These are phyloP conservation scores for Candida chilensis DNA, from an alignment of 805 yeast genomes.

Conservation along the genomic window DNA sequence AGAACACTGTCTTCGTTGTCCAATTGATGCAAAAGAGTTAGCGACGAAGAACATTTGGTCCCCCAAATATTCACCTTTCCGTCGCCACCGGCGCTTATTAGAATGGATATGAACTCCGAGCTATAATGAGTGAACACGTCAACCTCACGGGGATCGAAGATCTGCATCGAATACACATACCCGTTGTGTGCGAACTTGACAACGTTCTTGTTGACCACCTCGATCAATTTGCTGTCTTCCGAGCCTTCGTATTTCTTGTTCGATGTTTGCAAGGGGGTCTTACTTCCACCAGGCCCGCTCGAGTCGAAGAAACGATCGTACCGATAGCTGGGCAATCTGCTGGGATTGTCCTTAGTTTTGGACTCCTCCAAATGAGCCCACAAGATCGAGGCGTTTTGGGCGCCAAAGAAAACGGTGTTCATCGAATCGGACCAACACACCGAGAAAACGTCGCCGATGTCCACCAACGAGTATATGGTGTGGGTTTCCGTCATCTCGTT, in stretches of 20 bases:
- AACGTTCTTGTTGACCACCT: constrained; percentile 59
- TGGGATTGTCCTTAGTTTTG: constrained; percentile 13
- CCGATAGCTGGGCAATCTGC: constrained; percentile 44
- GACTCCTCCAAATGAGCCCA: constrained; percentile 43
- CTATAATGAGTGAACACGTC: constrained; percentile 6
- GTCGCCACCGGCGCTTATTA: constrained; percentile 75
- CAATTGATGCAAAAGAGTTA: constrained; percentile 18
- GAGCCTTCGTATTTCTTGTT: constrained; percentile 6
- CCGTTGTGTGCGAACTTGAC: constrained; percentile 87
- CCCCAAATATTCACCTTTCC: constrained; percentile 83
- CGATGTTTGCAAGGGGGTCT: constrained; percentile 6
- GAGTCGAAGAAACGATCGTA: constrained; percentile 88
- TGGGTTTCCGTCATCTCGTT: constrained; percentile 39
- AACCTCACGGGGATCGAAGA: constrained; percentile 10
- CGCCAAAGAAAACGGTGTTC: constrained; percentile 70
- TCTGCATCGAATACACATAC: constrained; percentile 65
- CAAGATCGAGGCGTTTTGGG: constrained; percentile 84
- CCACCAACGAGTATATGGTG: constrained; percentile 75
- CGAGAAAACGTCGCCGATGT: constrained; percentile 91
- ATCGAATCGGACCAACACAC: constrained; percentile 55
- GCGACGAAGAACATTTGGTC: background rate
- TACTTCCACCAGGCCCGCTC: constrained; percentile 67
- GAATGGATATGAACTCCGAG: constrained; percentile 4
- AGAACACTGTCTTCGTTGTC: constrained; percentile 65
- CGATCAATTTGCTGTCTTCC: constrained; percentile 29